phyloP scores from a whole-genome alignment of 306 rosid genomes.

The Cotoneaster glaucophyllus region DNA sequence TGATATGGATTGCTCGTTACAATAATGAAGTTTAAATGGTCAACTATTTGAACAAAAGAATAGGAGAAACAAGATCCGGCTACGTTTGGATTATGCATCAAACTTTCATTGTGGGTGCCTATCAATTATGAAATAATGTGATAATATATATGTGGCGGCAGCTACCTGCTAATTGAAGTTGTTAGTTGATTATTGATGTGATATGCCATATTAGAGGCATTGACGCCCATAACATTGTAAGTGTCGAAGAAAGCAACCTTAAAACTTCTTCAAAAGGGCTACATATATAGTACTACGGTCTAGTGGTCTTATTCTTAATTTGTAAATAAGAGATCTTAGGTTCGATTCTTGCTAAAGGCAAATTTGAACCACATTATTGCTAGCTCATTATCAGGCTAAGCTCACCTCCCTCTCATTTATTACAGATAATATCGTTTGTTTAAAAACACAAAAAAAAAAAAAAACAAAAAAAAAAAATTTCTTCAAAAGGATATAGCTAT shows the following conservation, averaged over 20 bases:
- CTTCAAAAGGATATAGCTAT: too few relatives aligned
- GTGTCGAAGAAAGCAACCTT: background rate
- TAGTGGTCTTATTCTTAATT: fast-evolving
- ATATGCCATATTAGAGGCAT: background rate
- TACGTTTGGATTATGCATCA: background rate
- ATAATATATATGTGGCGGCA: background rate
- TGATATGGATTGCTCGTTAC: background rate
- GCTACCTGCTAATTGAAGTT: background rate
- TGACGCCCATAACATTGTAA: background rate
- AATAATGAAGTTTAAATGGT: background rate
- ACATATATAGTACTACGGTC: too few relatives aligned
- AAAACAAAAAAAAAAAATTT: too few relatives aligned
- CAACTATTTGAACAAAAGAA: background rate
- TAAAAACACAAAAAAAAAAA: too few relatives aligned
- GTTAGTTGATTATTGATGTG: slow-evolving; percentile 2
- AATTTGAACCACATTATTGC: too few relatives aligned
- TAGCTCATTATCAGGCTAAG: too few relatives aligned
- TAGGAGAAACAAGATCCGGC: background rate
- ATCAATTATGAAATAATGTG: background rate
- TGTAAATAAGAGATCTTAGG: too few relatives aligned
- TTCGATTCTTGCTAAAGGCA: too few relatives aligned
- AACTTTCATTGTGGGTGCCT: background rate
- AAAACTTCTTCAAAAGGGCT: background rate
- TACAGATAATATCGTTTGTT: too few relatives aligned
- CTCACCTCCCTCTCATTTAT: too few relatives aligned